phyloP scores from a whole-genome alignment of 2,329 filamentous ascomycete genomes.

The Tolypocladium endophyticum region DNA sequence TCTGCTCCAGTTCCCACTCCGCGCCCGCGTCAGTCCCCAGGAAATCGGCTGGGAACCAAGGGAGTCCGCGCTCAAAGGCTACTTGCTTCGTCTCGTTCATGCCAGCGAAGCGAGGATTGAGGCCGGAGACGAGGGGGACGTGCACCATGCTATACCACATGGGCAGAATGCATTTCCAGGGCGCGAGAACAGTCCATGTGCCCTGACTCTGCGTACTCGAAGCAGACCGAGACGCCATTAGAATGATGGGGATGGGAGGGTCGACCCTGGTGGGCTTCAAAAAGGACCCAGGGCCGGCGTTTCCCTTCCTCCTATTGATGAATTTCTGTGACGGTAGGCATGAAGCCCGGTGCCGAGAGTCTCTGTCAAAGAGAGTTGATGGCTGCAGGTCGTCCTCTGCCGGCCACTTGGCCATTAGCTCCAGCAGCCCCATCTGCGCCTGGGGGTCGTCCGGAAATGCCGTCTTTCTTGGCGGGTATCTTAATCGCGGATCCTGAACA shows the following conservation, averaged over 20 bases:
- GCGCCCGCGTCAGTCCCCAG: constrained; percentile 70
- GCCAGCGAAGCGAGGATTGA: constrained; percentile 74
- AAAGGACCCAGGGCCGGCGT: constrained; percentile 50
- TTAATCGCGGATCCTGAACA: constrained; percentile 68
- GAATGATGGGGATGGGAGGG: constrained; percentile 65
- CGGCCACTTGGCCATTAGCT: constrained; percentile 58
- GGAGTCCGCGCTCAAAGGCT: constrained; percentile 63
- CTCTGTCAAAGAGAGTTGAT: constrained; percentile 56
- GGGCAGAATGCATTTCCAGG: constrained; percentile 79
- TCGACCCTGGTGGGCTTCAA: constrained; percentile 51
- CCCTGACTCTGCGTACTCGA: constrained; percentile 44
- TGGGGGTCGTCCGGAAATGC: constrained; percentile 27
- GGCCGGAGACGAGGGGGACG: constrained; percentile 67
- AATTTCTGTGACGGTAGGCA: constrained; percentile 65
- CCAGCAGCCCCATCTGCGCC: constrained; percentile 34
- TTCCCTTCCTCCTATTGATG: constrained; percentile 65
- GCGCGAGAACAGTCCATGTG: constrained; percentile 74
- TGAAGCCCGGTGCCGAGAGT: constrained; percentile 52
- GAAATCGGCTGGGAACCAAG: constrained; percentile 83
- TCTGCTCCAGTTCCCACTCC: constrained; percentile 62
- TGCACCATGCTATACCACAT: constrained; percentile 84
- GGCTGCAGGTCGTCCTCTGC: constrained; percentile 40
- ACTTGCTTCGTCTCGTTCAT: constrained; percentile 71
- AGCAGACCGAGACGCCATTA: constrained; percentile 49
- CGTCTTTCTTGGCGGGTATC: constrained; percentile 57